Percentiles rank a stretch among this genome's conserved stretches.
Evolutionary conservation across 2,329 filamentous ascomycete genomes (phyloP).

Genomic region (Colletotrichum limetticola): DNA sequence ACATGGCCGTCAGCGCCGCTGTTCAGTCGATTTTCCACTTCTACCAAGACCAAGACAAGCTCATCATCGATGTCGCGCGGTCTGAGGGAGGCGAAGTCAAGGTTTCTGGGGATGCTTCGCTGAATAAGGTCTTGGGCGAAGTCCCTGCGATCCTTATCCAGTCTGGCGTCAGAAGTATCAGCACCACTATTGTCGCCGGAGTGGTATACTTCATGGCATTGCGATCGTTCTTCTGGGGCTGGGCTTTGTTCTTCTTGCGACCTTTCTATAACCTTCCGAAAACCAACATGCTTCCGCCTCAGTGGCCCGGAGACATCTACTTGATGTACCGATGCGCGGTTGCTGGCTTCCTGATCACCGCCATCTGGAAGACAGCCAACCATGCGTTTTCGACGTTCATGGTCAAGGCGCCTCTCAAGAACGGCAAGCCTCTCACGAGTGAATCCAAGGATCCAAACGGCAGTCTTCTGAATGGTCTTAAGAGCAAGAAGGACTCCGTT

Average conservation of each 20-base stretch:
- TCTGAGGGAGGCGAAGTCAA: conserved; percentile 36
- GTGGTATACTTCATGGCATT: conserved; percentile 72
- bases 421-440: conserved; percentile 82
- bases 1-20: conserved; percentile 75
- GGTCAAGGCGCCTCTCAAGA: conserved; percentile 83
- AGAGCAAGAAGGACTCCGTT: conserved; percentile 82
- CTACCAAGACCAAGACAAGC: conserved; percentile 76
- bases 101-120: conserved; percentile 17
- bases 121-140: conserved; percentile 49
- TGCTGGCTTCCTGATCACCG: conserved; percentile 73
- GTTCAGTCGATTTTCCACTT: conserved; percentile 78
- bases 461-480: conserved; percentile 85
- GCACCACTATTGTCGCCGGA: conserved; percentile 57
- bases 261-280: conserved; percentile 81
- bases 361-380: conserved; percentile 83
- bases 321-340: conserved; percentile 66
- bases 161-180: conserved; percentile 52
- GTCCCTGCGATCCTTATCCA: conserved; percentile 52
- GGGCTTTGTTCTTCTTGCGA: conserved; percentile 76
- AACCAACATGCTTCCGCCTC: conserved; percentile 70
- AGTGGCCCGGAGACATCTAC: conserved; percentile 66
- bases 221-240: conserved; percentile 73
- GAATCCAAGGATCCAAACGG: conserved; percentile 93
- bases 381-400: conserved; percentile 84
- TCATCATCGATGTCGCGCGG: conserved; percentile 59